A percentile compares a stretch with the other conserved stretches of the same genome.
Conservation (phyloP, 805 yeast genomes). For the Candida sphagnicola region DNA sequence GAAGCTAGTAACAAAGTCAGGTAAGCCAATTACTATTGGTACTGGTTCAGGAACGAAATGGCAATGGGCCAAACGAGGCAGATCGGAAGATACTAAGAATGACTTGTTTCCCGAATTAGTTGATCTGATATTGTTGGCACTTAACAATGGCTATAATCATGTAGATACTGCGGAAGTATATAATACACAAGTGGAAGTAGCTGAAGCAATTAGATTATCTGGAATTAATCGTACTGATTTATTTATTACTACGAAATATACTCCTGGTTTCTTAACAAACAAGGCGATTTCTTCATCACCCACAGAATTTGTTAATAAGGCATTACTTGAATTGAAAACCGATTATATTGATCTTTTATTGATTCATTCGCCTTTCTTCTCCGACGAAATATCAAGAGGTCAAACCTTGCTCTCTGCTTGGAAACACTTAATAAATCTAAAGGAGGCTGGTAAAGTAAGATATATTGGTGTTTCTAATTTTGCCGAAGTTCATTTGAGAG, state of each 20-base stretch:
- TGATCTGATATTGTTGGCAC: slow-evolving; percentile 40
- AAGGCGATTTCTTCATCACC: slow-evolving; percentile 23
- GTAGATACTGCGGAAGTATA: slow-evolving; percentile 66
- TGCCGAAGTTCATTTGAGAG: slow-evolving; percentile 40
- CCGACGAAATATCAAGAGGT: slow-evolving; percentile 33
- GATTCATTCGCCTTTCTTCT: slow-evolving; percentile 43
- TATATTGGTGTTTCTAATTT: slow-evolving; percentile 64
- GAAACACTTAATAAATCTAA: slow-evolving; percentile 45
- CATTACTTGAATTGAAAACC: slow-evolving; percentile 35
- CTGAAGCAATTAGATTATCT: slow-evolving; percentile 40
- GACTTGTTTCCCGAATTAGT: slow-evolving; percentile 27
- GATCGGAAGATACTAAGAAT: slow-evolving; percentile 21
- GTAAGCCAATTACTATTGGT: slow-evolving; percentile 34
- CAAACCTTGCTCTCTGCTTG: slow-evolving; percentile 42
- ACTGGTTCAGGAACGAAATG: slow-evolving; percentile 47
- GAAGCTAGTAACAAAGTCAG: slow-evolving; percentile 30
- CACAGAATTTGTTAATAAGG: slow-evolving; percentile 32
- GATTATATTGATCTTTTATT: slow-evolving; percentile 52
- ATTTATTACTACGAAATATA: slow-evolving; percentile 54
- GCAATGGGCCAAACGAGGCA: slow-evolving; percentile 25
- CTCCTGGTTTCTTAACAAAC: slow-evolving; percentile 16
- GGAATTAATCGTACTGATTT: slow-evolving; percentile 37
- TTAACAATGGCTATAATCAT: slow-evolving; percentile 51
- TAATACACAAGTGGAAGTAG: slow-evolving; percentile 52
- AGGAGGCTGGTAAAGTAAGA: slow-evolving; percentile 53